These are phyloP conservation scores for Elsinoe batatas DNA, from an alignment of 2,329 filamentous ascomycete genomes.

Conservation along the genomic window DNA sequence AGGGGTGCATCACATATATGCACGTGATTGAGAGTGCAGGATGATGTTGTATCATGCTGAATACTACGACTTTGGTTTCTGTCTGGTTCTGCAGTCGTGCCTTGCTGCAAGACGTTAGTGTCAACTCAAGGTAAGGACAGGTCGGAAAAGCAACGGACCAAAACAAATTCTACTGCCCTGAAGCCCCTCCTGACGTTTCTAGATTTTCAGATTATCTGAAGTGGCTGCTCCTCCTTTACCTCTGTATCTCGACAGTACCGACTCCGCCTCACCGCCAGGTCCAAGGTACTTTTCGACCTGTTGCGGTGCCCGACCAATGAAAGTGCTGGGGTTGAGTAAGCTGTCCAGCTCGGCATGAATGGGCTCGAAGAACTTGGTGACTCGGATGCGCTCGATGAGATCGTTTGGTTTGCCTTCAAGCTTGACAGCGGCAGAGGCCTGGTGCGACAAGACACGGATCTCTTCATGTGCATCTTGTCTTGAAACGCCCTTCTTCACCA, in stretches of 20 bases:
- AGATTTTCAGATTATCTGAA: constrained; percentile 9
- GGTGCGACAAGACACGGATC: constrained; percentile 68
- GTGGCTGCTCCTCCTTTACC: constrained; percentile 12
- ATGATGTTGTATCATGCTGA: too few relatives aligned
- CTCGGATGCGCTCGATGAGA: constrained; percentile 66
- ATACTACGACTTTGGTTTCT: too few relatives aligned
- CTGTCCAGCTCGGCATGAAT: constrained; percentile 28
- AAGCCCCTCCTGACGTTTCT: neutral
- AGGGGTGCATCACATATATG: too few relatives aligned
- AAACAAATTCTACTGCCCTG: neutral
- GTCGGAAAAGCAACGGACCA: too few relatives aligned
- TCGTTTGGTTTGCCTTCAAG: constrained; percentile 68
- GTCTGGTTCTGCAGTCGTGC: too few relatives aligned
- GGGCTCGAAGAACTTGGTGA: constrained; percentile 59
- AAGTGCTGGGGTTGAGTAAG: constrained; percentile 29
- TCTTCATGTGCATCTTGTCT: constrained; percentile 80
- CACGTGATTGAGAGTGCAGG: too few relatives aligned
- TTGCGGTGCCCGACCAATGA: constrained; percentile 31
- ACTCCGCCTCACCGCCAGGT: constrained; percentile 25
- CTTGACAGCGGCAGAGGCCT: constrained; percentile 63
- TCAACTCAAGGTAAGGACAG: too few relatives aligned
- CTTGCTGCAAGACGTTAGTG: too few relatives aligned
- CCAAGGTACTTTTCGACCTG: constrained; percentile 31
- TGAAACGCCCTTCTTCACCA: constrained; percentile 59
- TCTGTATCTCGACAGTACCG: constrained; percentile 27